Conservation (phyloP, 495 filamentous ascomycete species). For the Penicillium fimorum region DNA sequence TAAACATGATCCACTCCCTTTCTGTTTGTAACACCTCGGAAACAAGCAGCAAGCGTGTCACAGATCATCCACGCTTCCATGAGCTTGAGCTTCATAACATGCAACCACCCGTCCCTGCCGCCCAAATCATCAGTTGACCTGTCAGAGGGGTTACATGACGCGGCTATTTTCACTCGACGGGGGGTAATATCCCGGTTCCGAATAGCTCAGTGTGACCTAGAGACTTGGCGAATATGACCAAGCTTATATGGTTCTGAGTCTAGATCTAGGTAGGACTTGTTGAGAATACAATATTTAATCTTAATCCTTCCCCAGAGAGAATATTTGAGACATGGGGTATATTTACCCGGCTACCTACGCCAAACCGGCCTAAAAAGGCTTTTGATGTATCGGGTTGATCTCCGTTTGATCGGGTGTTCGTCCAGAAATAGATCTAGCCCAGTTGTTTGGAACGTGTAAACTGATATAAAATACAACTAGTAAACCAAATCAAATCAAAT, state of each 20-base stretch:
- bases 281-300: too few species aligned
- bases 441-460: not conserved
- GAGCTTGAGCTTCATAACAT: constrained; percentile 16
- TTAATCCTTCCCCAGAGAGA: not conserved
- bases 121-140: constrained; percentile 18
- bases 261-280: not conserved
- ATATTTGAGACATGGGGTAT: not conserved
- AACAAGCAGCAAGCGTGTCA: constrained; percentile 7
- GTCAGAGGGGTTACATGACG: constrained; percentile 2
- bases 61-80: constrained; percentile 7
- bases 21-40: constrained; percentile 20
- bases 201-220: constrained; percentile 7
- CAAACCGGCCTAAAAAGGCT: too few species aligned
- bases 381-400: constrained; percentile 15
- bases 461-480: not conserved
- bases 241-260: constrained; percentile 1
- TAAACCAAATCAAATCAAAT: not conserved
- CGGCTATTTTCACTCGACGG: constrained; percentile 9
- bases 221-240: constrained; percentile 5
- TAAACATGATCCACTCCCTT: constrained; percentile 4
- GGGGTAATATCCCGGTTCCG: not conserved
- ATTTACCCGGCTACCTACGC: not conserved
- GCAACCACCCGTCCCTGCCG: constrained; percentile 19
- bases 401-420: constrained; percentile 8
- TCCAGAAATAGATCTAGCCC: not conserved